Conservation (phyloP, 169 alveolate species). For the Toxoplasma gondii region DNA sequence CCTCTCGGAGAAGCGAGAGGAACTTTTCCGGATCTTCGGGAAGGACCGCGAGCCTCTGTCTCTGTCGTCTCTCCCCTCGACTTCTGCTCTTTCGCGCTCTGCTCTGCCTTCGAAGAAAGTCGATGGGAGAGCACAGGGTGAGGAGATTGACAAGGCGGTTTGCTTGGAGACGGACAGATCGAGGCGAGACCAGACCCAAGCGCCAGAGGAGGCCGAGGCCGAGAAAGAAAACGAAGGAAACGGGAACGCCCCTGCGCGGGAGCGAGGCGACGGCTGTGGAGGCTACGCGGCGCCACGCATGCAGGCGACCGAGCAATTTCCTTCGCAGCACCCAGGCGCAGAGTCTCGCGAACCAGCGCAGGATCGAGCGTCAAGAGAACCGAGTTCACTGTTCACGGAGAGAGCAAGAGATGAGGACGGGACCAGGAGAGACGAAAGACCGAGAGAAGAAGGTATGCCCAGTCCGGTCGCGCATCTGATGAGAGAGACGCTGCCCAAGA, state of each 20-base stretch:
- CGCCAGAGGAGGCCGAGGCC: background rate
- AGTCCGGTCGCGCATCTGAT: background rate
- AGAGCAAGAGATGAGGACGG: background rate
- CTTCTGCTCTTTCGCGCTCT: too few species aligned
- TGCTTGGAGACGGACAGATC: background rate
- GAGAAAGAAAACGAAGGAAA: background rate
- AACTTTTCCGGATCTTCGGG: background rate
- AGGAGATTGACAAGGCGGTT: background rate
- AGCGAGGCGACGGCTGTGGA: background rate
- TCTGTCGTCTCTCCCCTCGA: too few species aligned
- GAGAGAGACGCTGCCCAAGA: background rate
- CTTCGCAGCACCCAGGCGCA: background rate
- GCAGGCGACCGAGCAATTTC: background rate
- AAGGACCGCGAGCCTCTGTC: too few species aligned
- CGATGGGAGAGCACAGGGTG: background rate
- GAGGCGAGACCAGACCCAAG: background rate
- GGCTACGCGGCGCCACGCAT: background rate
- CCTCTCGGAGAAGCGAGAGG: background rate
- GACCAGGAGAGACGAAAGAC: background rate
- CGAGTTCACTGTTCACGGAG: background rate
- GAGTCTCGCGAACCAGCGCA: background rate
- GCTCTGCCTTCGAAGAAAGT: background rate
- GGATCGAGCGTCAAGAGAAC: background rate
- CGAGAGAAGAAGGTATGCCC: background rate
- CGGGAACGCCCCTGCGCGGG: too few species aligned